Base-by-base conservation (phyloP, 495 filamentous ascomycete genomes). In the Penicillium bovifimosum region DNA sequence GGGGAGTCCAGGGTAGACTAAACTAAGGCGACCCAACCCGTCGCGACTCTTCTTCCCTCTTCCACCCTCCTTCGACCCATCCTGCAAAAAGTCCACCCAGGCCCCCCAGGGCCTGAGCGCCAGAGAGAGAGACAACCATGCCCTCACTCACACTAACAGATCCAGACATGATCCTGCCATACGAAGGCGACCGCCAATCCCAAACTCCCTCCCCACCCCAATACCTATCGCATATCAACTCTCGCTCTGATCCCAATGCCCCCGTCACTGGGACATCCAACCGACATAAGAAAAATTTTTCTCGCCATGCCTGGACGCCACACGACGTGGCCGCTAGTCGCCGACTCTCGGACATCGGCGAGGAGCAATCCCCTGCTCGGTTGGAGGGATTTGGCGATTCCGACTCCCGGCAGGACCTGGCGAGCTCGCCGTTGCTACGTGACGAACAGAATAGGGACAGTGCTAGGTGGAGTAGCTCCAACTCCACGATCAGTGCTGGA, bases 101-200 rank as follows among this genome's bases (percentile, higher is more conserved):
- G 55, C 51, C 51, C 51, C 51, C 44, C 28, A 56, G 59, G 50
- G 50, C 41, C 47, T 33, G 38, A 41, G 38, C 41, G 36, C 41
- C 18, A 41, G 46, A 50, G 6, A 47, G 13, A 32, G 27, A 32
- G 5, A 45, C 6, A 34, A 20, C 49, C 47, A 69, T 76, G 45
- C 79, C 83, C 26, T 95, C 88, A 42, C 91, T 91, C 39, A 93
- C 91, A 7, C 72, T 96, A 52, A 91, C 89, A n/a, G 90, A 95
- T 68, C 89, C 90, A 32, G 90, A 93, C 66, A 91, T 96, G 89
- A 95, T 96, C 54, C 76, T 96, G 34, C 91, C 91, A 33, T 76
- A 78, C 45, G 70, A 73, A 36, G 62, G 64, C 62, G 79, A 84
- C 60, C 69, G 74, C 67, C 79, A 84, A 63, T 77, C 77, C 41